Evolutionary conservation across 2,329 filamentous ascomycete species (phyloP).

Genomic region (Leptosphaerulina australis): DNA sequence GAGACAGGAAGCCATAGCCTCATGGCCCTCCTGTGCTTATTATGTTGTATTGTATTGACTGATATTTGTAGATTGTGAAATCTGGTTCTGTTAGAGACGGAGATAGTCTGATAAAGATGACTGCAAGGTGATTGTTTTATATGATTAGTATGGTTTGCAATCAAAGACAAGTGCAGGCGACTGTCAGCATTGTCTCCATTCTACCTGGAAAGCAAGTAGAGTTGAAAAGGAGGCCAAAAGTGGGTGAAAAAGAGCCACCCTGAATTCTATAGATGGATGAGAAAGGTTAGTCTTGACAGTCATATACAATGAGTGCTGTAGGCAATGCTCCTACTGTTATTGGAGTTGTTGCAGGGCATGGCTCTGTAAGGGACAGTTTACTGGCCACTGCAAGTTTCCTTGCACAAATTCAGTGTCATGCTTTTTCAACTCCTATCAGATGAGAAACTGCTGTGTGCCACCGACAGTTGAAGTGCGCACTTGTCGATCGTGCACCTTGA

Average conservation of each 20-base stretch:
- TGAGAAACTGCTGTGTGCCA: too few species aligned
- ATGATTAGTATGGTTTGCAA: background rate
- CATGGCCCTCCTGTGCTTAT: constrained; percentile 35
- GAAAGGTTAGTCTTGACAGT: background rate
- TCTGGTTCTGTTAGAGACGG: background rate
- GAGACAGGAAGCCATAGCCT: constrained; percentile 48
- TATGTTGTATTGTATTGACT: constrained; percentile 36
- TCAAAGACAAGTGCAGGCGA: too few species aligned
- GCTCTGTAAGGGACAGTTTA: too few species aligned
- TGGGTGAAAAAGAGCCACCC: background rate
- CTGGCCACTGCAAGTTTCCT: too few species aligned
- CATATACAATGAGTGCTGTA: background rate
- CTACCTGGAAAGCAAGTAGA: too few species aligned
- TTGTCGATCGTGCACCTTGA: constrained; percentile 1
- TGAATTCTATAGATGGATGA: background rate
- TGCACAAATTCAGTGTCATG: too few species aligned
- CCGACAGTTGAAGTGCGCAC: background rate
- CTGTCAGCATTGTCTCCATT: too few species aligned
- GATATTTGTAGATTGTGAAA: constrained; percentile 2
- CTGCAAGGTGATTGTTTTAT: background rate
- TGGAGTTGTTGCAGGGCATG: background rate
- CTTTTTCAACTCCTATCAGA: too few species aligned
- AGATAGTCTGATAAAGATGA: background rate
- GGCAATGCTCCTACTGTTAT: background rate
- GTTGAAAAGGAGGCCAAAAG: too few species aligned